Evolutionary conservation across 257 asterid species (phyloP).

Genomic region (Ilex aquifolium): DNA sequence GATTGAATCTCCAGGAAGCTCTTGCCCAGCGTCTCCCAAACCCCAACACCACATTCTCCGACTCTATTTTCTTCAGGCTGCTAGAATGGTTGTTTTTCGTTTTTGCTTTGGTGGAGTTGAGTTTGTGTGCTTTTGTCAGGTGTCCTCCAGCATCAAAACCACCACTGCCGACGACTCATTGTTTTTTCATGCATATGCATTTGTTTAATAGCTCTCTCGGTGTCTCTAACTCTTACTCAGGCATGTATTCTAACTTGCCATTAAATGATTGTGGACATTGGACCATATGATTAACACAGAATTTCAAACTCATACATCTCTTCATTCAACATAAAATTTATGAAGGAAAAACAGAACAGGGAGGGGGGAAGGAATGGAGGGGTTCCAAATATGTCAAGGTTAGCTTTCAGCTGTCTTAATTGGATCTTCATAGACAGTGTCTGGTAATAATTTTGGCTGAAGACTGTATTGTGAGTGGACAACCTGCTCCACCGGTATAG

Average conservation of each 20-base stretch:
- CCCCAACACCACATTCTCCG: constrained; percentile 30
- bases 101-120: background rate
- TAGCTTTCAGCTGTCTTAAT: constrained; percentile 25
- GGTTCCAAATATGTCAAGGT: constrained; percentile 14
- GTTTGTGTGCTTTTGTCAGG: constrained; percentile 18
- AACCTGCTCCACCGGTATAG: constrained; percentile 24
- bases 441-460: constrained; percentile 24
- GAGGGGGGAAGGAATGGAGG: constrained; percentile 10
- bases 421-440: constrained; percentile 39
- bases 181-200: no score
- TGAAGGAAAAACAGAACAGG: background rate
- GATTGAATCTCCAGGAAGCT: constrained; percentile 51
- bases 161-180: background rate
- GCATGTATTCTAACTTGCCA: no score
- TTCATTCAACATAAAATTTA: constrained; percentile 9
- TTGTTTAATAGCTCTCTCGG: no score
- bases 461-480: constrained; percentile 25
- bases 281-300: no score
- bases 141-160: constrained; percentile 29
- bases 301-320: background rate
- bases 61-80: constrained; percentile 3
- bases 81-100: background rate
- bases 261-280: no score
- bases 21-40: constrained; percentile 51
- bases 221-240: no score